Evolutionary conservation across 306 rosid genomes (phyloP).

Genomic region (Mimosa bimucronata): DNA sequence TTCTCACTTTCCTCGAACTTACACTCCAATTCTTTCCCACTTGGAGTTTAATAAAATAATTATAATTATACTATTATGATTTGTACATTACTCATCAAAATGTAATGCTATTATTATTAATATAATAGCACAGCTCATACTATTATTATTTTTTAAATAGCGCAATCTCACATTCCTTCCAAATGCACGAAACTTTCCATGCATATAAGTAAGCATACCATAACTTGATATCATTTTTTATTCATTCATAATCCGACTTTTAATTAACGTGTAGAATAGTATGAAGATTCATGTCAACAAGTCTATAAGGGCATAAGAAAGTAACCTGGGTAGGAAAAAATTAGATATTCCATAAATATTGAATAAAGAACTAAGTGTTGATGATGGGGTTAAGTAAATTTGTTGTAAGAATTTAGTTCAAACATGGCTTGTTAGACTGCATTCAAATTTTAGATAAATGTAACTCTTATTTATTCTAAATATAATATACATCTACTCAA

Average conservation of each 20-base stretch:
- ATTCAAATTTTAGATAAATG: too few species aligned
- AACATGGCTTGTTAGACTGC: not conserved
- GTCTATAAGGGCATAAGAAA: not conserved
- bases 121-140: not conserved
- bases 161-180: not conserved
- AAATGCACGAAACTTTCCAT: not conserved
- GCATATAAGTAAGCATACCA: not conserved
- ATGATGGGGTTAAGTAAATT: too few species aligned
- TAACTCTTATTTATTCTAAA: too few species aligned
- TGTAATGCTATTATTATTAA: too few species aligned
- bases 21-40: not conserved
- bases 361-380: too few species aligned
- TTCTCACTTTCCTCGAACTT: not conserved
- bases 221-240: not conserved
- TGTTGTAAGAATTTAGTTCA: not conserved
- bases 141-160: not conserved
- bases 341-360: too few species aligned
- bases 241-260: not conserved
- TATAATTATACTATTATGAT: too few species aligned
- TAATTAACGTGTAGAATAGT: not conserved
- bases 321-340: not conserved
- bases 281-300: not conserved
- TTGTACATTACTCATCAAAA: not conserved
- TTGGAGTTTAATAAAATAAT: too few species aligned
- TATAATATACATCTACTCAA: too few species aligned